Base-by-base conservation (phyloP, 768 basidiomycete species). In the Mycena polygramma region DNA sequence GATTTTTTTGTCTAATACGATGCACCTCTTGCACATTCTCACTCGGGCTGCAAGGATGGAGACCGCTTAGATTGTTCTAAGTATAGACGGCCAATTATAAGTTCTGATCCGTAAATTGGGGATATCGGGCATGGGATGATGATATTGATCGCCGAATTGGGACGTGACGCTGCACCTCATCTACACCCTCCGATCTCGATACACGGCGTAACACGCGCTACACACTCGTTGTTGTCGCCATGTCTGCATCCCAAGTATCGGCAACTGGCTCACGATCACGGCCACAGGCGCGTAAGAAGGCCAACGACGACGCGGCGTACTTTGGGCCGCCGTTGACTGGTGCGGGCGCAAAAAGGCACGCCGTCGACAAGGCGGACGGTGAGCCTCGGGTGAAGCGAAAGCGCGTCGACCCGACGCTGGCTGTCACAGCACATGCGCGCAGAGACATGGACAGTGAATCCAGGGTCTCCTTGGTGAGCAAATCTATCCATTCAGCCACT, bases 331-430 rank as follows among this genome's bases (percentile, higher is more conserved):
- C 11, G 79, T 82, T 9, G 73, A 81, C n/a, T 75, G 80, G 82
- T 17, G 78, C 79, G 19, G 88, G 88, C 45, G 78, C 85, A 20
- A 94, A 94, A 77, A 81, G 93, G 72, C 88, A 88, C 53, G 93
- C 92, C 0, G 82, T 76, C 20, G 93, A 94, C 60, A 88, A 89
- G 75, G 85, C 82, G 30, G 92, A 94, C 10, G 91, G 91, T n/a
- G 93, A 94, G 73, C 89, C 91, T 19, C 84, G 93, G 57, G 84
- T 85, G 62, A 94, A 95, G 80, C 82, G 93, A 74, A 94, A 93
- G 81, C 87, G 91, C 43, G 78, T 83, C 36, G 71, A 75, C 22
- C 72, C 77, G 11, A 66, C 78, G 17, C 75, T 74, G 15, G 63
- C 72, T 36, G 71, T 68, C 36, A 72, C 78, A 52, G 68, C 77